phyloP scores from a whole-genome alignment of 805 yeast species.

The Wickerhamiella domercqiae region DNA sequence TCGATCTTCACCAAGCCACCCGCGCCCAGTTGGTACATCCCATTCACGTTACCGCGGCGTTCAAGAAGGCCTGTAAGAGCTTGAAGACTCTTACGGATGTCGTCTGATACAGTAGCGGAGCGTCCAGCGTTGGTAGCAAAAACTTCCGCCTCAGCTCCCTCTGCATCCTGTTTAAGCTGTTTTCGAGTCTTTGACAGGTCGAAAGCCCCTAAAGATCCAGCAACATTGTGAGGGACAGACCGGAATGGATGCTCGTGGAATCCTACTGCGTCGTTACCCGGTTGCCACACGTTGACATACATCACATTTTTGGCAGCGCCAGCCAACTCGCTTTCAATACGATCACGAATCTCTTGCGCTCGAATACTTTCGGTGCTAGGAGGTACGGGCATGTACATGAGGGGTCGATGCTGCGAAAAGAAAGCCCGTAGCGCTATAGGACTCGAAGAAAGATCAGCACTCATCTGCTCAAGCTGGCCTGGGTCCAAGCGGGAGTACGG shows the following conservation, averaged over 20 bases:
- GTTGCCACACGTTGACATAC: slow-evolving; percentile 15
- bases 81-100: not conserved
- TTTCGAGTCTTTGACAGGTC: slow-evolving; percentile 1
- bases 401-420: slow-evolving; percentile 33
- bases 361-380: slow-evolving; percentile 1
- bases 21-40: not conserved
- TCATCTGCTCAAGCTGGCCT: slow-evolving; percentile 14
- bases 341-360: not conserved
- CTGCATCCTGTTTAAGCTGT: not conserved
- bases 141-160: not conserved
- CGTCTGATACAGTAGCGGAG: not conserved
- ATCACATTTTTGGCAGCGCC: slow-evolving; percentile 16
- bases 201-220: slow-evolving; percentile 26
- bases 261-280: slow-evolving; percentile 4
- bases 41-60: not conserved
- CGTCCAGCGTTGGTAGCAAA: not conserved
- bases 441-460: slow-evolving; percentile 14
- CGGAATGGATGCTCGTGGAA: slow-evolving; percentile 14
- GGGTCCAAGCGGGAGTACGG: slow-evolving; percentile 14
- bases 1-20: slow-evolving; percentile 1
- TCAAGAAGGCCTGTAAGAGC: slow-evolving; percentile 1
- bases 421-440: slow-evolving; percentile 26
- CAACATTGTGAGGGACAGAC: slow-evolving; percentile 26
- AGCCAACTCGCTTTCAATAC: not conserved
- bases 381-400: slow-evolving; percentile 25